Conservation (phyloP, 1,284 basidiomycete species). For the Tilletia setariae region DNA sequence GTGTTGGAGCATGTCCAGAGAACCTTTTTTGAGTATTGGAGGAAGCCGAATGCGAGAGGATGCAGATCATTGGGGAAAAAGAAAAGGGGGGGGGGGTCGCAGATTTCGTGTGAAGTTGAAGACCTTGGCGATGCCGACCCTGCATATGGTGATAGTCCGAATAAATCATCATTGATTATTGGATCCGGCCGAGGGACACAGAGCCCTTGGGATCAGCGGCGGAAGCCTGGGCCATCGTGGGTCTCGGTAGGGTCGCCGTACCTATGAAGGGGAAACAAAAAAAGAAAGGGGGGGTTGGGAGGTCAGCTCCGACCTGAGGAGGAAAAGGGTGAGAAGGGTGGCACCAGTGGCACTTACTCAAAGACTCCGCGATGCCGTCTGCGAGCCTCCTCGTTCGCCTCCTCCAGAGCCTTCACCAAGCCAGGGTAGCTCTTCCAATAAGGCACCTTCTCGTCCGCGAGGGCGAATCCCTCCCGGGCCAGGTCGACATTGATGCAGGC, state of each 20-base stretch:
- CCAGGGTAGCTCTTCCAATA: constrained; percentile 38
- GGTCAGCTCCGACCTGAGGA: neutral
- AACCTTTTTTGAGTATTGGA: no score
- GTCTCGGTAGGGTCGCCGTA: constrained; percentile 15
- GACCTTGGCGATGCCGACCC: no score
- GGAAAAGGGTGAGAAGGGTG: neutral
- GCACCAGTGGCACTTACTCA: constrained; percentile 14
- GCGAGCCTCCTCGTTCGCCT: constrained; percentile 35
- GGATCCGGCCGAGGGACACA: no score
- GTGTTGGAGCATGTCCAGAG: no score
- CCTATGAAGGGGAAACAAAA: neutral
- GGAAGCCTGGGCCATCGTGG: constrained; percentile 10
- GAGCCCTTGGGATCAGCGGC: neutral
- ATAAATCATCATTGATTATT: no score
- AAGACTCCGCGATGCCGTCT: constrained; percentile 36
- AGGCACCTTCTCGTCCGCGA: constrained; percentile 34
- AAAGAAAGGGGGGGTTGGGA: no score
- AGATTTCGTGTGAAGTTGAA: no score
- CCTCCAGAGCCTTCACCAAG: constrained; percentile 29
- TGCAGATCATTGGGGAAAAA: no score
- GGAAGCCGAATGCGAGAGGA: no score
- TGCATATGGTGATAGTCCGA: no score
- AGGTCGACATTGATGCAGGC: constrained; percentile 43
- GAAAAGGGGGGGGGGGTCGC: no score
- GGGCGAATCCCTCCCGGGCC: constrained; percentile 34